Evolutionary conservation across 2,329 filamentous ascomycete species (phyloP), one percentile per base, ranked within the genome.

Genomic region (Hortaea sp.): DNA sequence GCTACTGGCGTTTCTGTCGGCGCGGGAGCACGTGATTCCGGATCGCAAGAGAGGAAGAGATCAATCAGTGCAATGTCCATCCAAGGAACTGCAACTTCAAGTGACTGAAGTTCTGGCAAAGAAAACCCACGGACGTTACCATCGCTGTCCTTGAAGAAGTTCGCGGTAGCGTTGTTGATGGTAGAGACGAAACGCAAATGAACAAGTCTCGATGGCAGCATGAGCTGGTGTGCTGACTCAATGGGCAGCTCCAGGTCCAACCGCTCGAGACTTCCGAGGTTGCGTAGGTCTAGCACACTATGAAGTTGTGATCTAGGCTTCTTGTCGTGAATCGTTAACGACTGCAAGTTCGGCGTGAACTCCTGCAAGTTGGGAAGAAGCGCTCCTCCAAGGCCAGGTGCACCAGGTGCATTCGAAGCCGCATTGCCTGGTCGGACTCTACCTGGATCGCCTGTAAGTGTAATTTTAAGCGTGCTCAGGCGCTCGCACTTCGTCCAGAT

Each of bases 341-440:
- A 48, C 10, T 37, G 45, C 5, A 50, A 29, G 28, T 48, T 45
- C 6, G 49, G 49, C 37, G 40, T 32, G 29, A 28, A 40, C 5
- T 30, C 13, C 10, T 27, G 31, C 7, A 48, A 12, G 20, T 20
- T 20, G 20, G 20, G 20, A 20, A 20, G 20, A 20, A 20, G 20
- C 20, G 20, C 20, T 20, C 20, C 20, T 20, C 20, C 20, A 20
- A 20, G 4, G 20, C 20, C 20, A 20, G 20, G 20, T 20, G 20
- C 20, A 20, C 2, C 20, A 20, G 20, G 20, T 20, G 20, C 20
- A 20, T 20, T 20, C 20, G 2, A 20, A 20, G 20, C 20, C 20
- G 20, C 20, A 20, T 20, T 20, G 20, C 20, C 20, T 20, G 20
- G 20, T 20, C 20, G 20, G 20, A 20, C 32, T 35, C 9, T 9